Percentiles rank a stretch among this genome's conserved stretches.
Evolutionary conservation across 345 rosid species (phyloP).

Genomic region (Punica granatum): DNA sequence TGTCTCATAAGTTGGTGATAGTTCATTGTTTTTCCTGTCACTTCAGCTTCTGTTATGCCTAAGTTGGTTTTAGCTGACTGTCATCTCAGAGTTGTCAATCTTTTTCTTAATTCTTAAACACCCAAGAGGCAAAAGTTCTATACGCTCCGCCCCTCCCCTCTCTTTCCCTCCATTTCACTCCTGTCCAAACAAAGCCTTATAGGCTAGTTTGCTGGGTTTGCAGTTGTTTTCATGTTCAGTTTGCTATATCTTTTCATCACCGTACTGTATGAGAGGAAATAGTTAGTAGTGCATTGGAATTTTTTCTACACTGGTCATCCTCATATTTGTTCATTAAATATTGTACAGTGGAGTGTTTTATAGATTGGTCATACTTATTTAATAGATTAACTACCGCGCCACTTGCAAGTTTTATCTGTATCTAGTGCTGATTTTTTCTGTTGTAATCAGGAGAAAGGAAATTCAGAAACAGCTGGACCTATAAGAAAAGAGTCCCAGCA

Average conservation of each 20-base stretch:
- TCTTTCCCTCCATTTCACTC: too few relatives aligned
- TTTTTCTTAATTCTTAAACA: too few relatives aligned
- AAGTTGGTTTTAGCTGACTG: not conserved
- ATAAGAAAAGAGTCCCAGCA: not conserved
- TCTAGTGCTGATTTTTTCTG: not conserved
- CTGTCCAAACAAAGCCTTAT: not conserved
- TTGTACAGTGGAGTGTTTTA: not conserved
- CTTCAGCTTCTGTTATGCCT: not conserved
- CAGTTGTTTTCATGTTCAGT: not conserved
- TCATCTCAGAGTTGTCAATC: not conserved
- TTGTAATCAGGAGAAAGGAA: slow-evolving; percentile 16
- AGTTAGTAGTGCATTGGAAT: not conserved
- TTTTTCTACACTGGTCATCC: not conserved
- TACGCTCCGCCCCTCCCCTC: too few relatives aligned
- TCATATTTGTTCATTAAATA: not conserved
- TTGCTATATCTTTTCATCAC: not conserved
- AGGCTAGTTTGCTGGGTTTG: not conserved
- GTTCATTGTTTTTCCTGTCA: not conserved
- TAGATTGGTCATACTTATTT: not conserved
- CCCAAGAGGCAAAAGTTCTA: too few relatives aligned
- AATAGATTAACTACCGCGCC: not conserved
- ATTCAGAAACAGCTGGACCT: not conserved
- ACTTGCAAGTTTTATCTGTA: not conserved
- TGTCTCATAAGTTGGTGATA: not conserved
- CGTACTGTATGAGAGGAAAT: not conserved